A percentile compares a stretch with the other conserved stretches of the same genome.
These are phyloP conservation scores for Fusarium graminum DNA, from an alignment of 2,329 filamentous ascomycete genomes.

Conservation along the genomic window DNA sequence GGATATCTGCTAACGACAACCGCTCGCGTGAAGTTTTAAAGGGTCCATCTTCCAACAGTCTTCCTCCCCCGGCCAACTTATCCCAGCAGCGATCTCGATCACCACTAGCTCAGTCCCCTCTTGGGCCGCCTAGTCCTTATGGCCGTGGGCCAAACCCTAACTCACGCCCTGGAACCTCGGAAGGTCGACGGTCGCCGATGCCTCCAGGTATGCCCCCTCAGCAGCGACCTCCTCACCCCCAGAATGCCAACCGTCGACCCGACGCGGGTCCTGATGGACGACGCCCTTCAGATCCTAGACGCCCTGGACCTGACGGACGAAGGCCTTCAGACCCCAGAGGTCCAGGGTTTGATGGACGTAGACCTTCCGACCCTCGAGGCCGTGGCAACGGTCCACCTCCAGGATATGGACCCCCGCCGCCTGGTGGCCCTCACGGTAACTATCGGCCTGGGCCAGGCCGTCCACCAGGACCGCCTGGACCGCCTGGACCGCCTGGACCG, in stretches of 20 bases:
- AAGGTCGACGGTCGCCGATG: slow-evolving; percentile 51
- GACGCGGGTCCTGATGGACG: slow-evolving; percentile 45
- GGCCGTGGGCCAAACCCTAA: slow-evolving; percentile 51
- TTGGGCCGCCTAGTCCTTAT: slow-evolving; percentile 52
- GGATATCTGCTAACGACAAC: slow-evolving; percentile 67
- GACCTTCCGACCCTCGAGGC: slow-evolving; percentile 36
- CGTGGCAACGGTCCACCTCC: slow-evolving; percentile 43
- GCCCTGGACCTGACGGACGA: slow-evolving; percentile 39
- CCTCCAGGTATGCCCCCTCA: slow-evolving; percentile 48
- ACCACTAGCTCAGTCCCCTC: slow-evolving; percentile 57
- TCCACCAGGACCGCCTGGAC: slow-evolving; percentile 41
- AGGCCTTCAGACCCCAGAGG: slow-evolving; percentile 40
- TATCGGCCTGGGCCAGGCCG: slow-evolving; percentile 43
- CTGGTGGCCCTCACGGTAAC: slow-evolving; percentile 38
- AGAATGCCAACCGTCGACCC: slow-evolving; percentile 48
- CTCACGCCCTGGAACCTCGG: slow-evolving; percentile 51
- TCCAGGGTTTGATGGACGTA: slow-evolving; percentile 37
- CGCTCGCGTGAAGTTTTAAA: slow-evolving; percentile 67
- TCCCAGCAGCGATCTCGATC: slow-evolving; percentile 60
- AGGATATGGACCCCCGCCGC: slow-evolving; percentile 38
- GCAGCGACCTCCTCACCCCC: slow-evolving; percentile 49
- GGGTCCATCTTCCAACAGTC: slow-evolving; percentile 53
- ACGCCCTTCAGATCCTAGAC: slow-evolving; percentile 32
- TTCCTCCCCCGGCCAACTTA: slow-evolving; percentile 58
- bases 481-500: slow-evolving; percentile 33